These are phyloP conservation scores for Astrothelium macrocarpum DNA, from an alignment of 495 filamentous ascomycete species.

Conservation along the genomic window DNA sequence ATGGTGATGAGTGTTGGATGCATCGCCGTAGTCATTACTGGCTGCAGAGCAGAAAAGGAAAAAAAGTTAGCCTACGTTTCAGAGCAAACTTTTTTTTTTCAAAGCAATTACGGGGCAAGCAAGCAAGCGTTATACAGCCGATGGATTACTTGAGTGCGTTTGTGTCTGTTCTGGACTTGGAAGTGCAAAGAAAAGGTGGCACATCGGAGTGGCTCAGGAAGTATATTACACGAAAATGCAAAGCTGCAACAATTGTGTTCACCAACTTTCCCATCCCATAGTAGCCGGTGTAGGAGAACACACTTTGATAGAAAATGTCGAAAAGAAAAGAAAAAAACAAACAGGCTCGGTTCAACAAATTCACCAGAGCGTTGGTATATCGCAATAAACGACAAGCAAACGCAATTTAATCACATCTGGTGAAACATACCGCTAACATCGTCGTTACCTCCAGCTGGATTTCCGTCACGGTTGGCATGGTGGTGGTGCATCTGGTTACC, in stretches of 20 bases:
- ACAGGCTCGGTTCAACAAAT: background rate
- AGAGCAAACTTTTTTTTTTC: conserved; percentile 25
- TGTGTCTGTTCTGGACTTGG: background rate
- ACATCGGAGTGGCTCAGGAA: background rate
- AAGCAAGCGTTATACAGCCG: background rate
- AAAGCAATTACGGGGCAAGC: conserved; percentile 1
- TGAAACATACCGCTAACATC: conserved; percentile 88
- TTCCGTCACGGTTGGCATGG: conserved; percentile 66
- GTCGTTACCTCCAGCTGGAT: conserved; percentile 57
- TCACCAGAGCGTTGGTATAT: conserved; percentile 3
- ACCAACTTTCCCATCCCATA: background rate
- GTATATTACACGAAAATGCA: background rate
- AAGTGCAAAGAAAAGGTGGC: background rate
- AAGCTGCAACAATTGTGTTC: background rate
- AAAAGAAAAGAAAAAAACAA: background rate
- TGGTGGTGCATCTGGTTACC: conserved; percentile 65
- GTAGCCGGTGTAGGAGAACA: background rate
- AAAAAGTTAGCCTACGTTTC: conserved; percentile 34
- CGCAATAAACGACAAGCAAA: conserved; percentile 18
- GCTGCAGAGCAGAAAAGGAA: conserved; percentile 37
- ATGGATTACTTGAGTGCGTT: conserved; percentile 1
- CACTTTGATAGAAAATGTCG: background rate
- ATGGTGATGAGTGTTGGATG: conserved; percentile 56
- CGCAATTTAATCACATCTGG: conserved; percentile 44
- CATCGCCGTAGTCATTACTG: conserved; percentile 46